Base-by-base conservation (phyloP, 2,329 filamentous ascomycete species). In the Neofusicoccum kwambonambiense region DNA sequence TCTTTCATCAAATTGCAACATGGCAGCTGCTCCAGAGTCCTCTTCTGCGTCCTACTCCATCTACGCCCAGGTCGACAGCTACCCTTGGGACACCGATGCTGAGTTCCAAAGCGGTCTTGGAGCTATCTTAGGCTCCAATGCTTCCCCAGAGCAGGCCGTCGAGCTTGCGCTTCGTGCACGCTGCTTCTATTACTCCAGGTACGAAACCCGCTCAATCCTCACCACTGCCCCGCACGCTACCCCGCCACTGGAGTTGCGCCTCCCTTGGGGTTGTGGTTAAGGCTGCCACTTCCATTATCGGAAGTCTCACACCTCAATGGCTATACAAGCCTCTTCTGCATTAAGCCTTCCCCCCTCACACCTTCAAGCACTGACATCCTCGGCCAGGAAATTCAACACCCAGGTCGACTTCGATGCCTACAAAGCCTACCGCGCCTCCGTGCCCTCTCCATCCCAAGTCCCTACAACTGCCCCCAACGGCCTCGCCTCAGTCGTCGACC, bases 71-170 rank as follows among this genome's bases (percentile, higher is more conserved):
- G 84, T 92, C 58, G 87, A 90, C 70, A 77, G 78, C 27, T 91
- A 91, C 72, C 82, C 85, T 17, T 92, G 89, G 89, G 82, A 82
- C 66, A 83, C 84, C 67, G 90, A 92, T 76, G 80, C 82, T 60
- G 86, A 87, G 68, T 92, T 91, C 71, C 87, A 90, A 78, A 87
- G 84, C 54, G 89, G 88, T 56, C 82, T 91, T 54, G 79, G 81
- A 67, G 87, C 88, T 65, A 90, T 90, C 68, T 81, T 90, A 54
- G 87, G 87, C 67, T 82, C 78, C 22, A 80, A 84, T 64, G 57
- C 56, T n/a, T 62, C 64, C 70, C 77, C 86, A 68, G 77, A 86
- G 73, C 77, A 86, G 77, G 71, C 81, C 63, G 72, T 83, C 71
- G 82, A 88, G 68, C 73, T 91, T 67, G 86, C 86, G 35, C 80